These are phyloP conservation scores for Hypoxylon sp. DNA, from an alignment of 2,329 filamentous ascomycete genomes.

Conservation along the genomic window DNA sequence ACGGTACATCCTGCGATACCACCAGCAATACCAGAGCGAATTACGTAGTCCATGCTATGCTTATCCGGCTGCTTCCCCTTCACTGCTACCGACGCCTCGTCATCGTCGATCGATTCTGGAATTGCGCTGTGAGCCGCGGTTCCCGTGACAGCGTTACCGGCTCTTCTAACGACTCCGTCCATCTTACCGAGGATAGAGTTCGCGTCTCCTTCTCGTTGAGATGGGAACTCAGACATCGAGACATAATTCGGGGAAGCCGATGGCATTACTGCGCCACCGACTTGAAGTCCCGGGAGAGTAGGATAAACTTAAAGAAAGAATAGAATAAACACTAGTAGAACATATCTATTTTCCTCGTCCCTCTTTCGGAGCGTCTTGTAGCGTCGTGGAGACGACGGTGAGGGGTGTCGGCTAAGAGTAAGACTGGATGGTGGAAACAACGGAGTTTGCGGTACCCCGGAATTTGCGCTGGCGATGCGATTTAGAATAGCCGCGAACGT, in stretches of 20 bases:
- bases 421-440: slow-evolving; percentile 8
- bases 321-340: slow-evolving; percentile 19
- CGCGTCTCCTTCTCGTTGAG: slow-evolving; percentile 55
- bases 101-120: slow-evolving; percentile 59
- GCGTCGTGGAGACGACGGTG: slow-evolving; percentile 30
- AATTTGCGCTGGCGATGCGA: slow-evolving; percentile 32
- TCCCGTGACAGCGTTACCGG: slow-evolving; percentile 43
- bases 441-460: slow-evolving; percentile 31
- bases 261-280: slow-evolving; percentile 64
- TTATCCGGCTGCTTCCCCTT: slow-evolving; percentile 69
- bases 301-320: not conserved
- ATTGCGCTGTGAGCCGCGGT: slow-evolving; percentile 45
- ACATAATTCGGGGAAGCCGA: slow-evolving; percentile 69
- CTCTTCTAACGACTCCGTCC: slow-evolving; percentile 50
- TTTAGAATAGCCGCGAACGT: slow-evolving; percentile 46
- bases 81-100: slow-evolving; percentile 63
- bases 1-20: slow-evolving; percentile 93
- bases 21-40: slow-evolving; percentile 86
- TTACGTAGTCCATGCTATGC: slow-evolving; percentile 84
- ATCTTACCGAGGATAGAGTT: slow-evolving; percentile 48
- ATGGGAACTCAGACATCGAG: slow-evolving; percentile 67
- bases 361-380: not conserved
- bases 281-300: slow-evolving; percentile 18
- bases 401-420: slow-evolving; percentile 25
- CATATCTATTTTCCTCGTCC: slow-evolving; percentile 31